phyloP scores from a whole-genome alignment of 352 stramenopile species.

The Phytophthora multivora region DNA sequence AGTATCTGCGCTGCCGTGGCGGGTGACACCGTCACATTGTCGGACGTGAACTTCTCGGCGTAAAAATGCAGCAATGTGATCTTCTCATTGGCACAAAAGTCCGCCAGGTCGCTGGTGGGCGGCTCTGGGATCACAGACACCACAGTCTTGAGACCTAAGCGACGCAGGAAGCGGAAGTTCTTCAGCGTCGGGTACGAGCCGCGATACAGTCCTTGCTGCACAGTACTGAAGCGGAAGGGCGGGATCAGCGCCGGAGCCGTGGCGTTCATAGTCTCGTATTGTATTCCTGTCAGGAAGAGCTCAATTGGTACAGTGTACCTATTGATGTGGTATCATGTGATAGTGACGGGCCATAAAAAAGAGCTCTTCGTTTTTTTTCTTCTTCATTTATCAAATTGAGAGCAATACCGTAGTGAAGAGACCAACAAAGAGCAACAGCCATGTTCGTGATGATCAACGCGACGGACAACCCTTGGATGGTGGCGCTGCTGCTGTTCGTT shows the following conservation, averaged over 20 bases:
- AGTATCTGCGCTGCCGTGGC: constrained; percentile 77
- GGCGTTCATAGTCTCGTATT: constrained; percentile 36
- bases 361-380: constrained; percentile 17
- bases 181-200: constrained; percentile 86
- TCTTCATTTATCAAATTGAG: constrained; percentile 9
- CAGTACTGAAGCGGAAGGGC: constrained; percentile 86
- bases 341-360: constrained; percentile 13
- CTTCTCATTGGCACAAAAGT: constrained; percentile 73
- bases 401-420: neutral
- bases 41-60: constrained; percentile 88
- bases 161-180: constrained; percentile 84
- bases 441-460: constrained; percentile 86
- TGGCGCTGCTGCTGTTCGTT: constrained; percentile 76
- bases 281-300: neutral
- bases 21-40: constrained; percentile 85
- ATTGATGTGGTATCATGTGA: constrained; percentile 15
- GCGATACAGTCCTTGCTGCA: constrained; percentile 82
- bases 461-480: constrained; percentile 83
- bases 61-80: constrained; percentile 82
- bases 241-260: constrained; percentile 78
- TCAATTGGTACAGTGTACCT: constrained; percentile 26
- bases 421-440: constrained; percentile 8
- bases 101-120: constrained; percentile 73
- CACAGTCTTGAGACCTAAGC: constrained; percentile 76
- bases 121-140: constrained; percentile 83